Evolutionary conservation across 805 yeast genomes (phyloP).

Genomic region (Brettanomyces naardenensis): DNA sequence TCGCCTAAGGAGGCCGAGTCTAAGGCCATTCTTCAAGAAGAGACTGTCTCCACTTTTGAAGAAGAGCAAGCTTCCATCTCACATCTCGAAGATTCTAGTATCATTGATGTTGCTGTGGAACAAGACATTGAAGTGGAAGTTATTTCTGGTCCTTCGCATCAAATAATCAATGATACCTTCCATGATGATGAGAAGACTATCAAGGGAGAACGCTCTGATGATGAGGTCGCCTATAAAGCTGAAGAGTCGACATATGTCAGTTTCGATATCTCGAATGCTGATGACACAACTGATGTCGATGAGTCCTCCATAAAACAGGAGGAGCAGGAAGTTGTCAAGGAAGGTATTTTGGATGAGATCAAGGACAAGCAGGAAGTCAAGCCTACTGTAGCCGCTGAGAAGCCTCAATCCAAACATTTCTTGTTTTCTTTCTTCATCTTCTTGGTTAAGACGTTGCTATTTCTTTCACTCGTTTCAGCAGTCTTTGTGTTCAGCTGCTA

Average conservation of each 20-base stretch:
- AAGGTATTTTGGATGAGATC: slow-evolving; percentile 3
- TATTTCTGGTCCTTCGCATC: neutral
- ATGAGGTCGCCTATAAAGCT: slow-evolving; percentile 19
- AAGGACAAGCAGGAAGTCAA: slow-evolving; percentile 1
- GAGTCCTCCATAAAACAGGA: slow-evolving; percentile 2
- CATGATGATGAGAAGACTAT: slow-evolving; percentile 16
- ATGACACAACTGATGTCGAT: slow-evolving; percentile 8
- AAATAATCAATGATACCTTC: slow-evolving; percentile 8
- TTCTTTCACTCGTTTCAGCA: neutral
- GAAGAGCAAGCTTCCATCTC: neutral
- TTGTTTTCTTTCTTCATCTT: neutral
- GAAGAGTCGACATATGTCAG: slow-evolving; percentile 10
- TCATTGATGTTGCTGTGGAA: neutral
- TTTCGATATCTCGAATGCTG: slow-evolving; percentile 6
- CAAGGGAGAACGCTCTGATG: slow-evolving; percentile 7
- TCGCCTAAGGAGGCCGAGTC: neutral
- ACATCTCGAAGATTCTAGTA: neutral
- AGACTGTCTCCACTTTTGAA: neutral
- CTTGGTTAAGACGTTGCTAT: neutral
- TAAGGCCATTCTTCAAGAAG: neutral
- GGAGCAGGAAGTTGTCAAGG: slow-evolving; percentile 5
- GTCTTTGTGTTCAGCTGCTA: neutral
- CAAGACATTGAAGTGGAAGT: neutral
- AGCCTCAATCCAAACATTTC: neutral
- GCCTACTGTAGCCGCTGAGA: slow-evolving; percentile 3